Base-by-base conservation (phyloP, 371 early-diverging fungal species). In the Rhizopus delemar region DNA sequence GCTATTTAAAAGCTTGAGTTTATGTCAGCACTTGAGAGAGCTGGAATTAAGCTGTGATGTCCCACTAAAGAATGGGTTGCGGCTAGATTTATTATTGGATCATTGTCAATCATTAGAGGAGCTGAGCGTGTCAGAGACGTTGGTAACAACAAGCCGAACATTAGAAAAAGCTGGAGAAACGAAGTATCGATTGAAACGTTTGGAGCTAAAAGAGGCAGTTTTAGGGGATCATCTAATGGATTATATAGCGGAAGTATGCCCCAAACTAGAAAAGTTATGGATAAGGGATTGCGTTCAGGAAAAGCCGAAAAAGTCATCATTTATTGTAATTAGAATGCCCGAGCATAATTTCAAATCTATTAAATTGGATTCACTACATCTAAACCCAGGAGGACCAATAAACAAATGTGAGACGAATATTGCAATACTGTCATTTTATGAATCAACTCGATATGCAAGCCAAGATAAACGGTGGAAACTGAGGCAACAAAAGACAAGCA, bases 241-340 rank as follows among this genome's bases (percentile, higher is more conserved):
- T 29, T 68, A 56, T 51, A 29, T 68, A 9, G 59, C 68, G 7
- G 49, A 59, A 12, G 46, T 38, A n/a, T 68, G 68, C 13, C 32
- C 41, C 5, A 41, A 41, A 8, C 31, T 68, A 35, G 53, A 59
- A 1, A 9, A 46, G 5, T 28, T 68, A 8, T 56, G 45, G 57
- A 56, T 68, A 3, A 45, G 36, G 3, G 38, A 63, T 8, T 68
- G 56, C 15, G 56, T 54, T 1, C 68, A 68, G 50, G 63, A 68
- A 39, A 63, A 59, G 29, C 57, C 68, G 0, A 39, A 57, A 4
- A 46, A 59, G 49, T 63, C 68, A 4, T 51, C 57, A 5, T 68
- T 68, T 63, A 38, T 68, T 6, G 58, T 68, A 2, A 68, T 68
- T 33, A 54, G 68, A 31, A 63, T 68, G 63, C 68, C 68, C 3